Percentiles rank a stretch among this genome's conserved stretches.
Conservation (phyloP, 2,329 filamentous ascomycete species). For the Epichloe bromicola region DNA sequence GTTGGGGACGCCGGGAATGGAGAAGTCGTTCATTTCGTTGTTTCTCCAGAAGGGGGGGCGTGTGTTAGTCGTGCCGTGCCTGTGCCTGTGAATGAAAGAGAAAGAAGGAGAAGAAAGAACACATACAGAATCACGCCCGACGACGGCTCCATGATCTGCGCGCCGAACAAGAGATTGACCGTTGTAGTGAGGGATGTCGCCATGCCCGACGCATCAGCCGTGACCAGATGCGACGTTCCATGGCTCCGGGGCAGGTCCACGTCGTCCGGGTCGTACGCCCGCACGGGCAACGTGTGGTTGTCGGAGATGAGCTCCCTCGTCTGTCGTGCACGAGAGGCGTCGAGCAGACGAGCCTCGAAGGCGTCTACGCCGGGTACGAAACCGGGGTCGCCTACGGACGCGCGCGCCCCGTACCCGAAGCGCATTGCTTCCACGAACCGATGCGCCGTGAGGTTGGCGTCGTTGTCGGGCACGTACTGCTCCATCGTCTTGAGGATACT, state of each 20-base stretch:
- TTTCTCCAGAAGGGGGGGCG: constrained; percentile 24
- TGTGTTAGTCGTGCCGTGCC: neutral
- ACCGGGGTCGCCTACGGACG: constrained; percentile 69
- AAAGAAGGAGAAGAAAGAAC: neutral
- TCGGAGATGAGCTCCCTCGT: constrained; percentile 61
- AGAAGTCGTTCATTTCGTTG: constrained; percentile 69
- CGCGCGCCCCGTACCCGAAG: constrained; percentile 72
- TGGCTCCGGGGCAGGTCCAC: constrained; percentile 56
- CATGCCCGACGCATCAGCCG: constrained; percentile 60
- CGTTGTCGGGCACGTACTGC: constrained; percentile 49
- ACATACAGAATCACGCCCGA: constrained; percentile 63
- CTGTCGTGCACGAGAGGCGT: constrained; percentile 39
- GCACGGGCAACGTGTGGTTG: constrained; percentile 53
- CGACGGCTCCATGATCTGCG: constrained; percentile 62
- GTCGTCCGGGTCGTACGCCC: constrained; percentile 57
- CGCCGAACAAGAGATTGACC: constrained; percentile 77
- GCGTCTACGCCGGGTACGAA: constrained; percentile 50
- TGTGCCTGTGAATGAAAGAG: neutral
- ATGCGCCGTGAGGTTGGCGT: constrained; percentile 60
- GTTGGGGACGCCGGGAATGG: constrained; percentile 64
- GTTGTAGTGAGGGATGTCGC: constrained; percentile 76
- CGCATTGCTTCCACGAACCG: constrained; percentile 78
- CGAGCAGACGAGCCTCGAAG: constrained; percentile 60
- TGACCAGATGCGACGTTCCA: constrained; percentile 61
- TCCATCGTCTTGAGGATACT: constrained; percentile 73